Percentiles rank a stretch among this genome's conserved stretches.
These are phyloP conservation scores for Cladosporium halotolerans DNA, from an alignment of 2,329 filamentous ascomycete species.

Conservation along the genomic window DNA sequence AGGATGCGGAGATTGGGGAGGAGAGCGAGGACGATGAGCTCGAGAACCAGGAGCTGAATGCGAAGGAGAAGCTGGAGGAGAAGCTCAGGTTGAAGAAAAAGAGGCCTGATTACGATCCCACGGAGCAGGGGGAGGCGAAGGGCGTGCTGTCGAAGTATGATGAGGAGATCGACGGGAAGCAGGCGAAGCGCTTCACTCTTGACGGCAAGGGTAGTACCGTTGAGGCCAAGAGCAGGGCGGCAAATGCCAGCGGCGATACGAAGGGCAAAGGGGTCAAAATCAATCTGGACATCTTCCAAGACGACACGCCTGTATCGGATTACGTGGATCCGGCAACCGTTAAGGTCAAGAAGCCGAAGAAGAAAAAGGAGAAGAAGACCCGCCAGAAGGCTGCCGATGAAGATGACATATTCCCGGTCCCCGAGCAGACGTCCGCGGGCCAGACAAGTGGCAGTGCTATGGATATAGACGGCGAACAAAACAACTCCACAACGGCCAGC, in stretches of 20 bases:
- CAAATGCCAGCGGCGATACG: constrained; percentile 44
- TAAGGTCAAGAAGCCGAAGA: constrained; percentile 93
- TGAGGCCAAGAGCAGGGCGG: constrained; percentile 49
- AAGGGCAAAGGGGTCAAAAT: constrained; percentile 63
- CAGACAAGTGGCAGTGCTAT: constrained; percentile 50
- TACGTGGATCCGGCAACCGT: constrained; percentile 81
- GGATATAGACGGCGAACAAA: constrained; percentile 59
- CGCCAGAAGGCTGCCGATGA: constrained; percentile 62
- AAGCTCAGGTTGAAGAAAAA: constrained; percentile 84
- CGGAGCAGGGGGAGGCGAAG: constrained; percentile 59
- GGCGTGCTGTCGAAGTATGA: constrained; percentile 86
- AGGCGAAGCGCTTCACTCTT: constrained; percentile 78
- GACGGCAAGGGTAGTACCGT: constrained; percentile 67
- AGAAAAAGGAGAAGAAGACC: constrained; percentile 65
- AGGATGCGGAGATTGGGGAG: constrained; percentile 79
- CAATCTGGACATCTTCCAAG: constrained; percentile 64
- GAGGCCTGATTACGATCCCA: constrained; percentile 80
- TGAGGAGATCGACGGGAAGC: constrained; percentile 88
- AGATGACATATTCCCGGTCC: constrained; percentile 44
- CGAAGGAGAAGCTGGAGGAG: constrained; percentile 67
- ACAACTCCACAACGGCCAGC: constrained; percentile 26
- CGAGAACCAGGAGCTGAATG: constrained; percentile 66
- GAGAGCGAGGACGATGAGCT: constrained; percentile 82
- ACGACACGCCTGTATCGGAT: constrained; percentile 68
- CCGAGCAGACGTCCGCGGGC: constrained; percentile 22